These are phyloP conservation scores for Anisodus acutangulus DNA, from an alignment of 257 asterid genomes.

Conservation along the genomic window DNA sequence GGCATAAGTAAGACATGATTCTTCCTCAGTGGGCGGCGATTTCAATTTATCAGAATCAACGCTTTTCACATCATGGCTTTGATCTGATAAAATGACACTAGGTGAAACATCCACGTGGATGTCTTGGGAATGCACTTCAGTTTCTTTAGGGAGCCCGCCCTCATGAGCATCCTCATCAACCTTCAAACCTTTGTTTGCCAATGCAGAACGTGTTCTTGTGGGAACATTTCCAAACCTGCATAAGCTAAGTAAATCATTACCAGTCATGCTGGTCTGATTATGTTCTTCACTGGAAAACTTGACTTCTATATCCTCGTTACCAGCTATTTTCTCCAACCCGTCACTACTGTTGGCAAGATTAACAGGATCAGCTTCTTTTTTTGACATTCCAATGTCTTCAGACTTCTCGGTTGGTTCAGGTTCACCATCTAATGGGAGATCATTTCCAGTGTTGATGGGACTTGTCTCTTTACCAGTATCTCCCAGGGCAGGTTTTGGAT, in stretches of 20 bases:
- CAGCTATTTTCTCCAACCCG: conserved; percentile 42
- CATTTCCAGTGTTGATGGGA: conserved; percentile 44
- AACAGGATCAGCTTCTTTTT: conserved; percentile 44
- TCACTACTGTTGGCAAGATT: conserved; percentile 39
- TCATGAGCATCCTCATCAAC: conserved; percentile 41
- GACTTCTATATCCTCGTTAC: conserved; percentile 40
- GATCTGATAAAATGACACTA: conserved; percentile 46
- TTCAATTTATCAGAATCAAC: conserved; percentile 41
- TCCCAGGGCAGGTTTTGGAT: conserved; percentile 42
- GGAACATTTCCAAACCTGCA: conserved; percentile 66
- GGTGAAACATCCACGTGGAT: conserved; percentile 47
- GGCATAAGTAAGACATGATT: conserved; percentile 38
- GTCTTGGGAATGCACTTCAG: conserved; percentile 47
- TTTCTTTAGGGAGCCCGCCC: conserved; percentile 50
- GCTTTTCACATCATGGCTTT: conserved; percentile 41
- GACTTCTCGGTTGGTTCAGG: conserved; percentile 45
- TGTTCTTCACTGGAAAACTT: conserved; percentile 39
- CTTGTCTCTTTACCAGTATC: conserved; percentile 47
- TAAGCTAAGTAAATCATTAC: conserved; percentile 58
- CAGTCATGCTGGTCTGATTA: conserved; percentile 42
- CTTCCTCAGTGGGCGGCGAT: conserved; percentile 42
- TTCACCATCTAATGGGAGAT: conserved; percentile 41
- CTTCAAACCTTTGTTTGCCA: conserved; percentile 54
- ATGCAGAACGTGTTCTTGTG: conserved; percentile 71
- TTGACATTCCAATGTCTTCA: conserved; percentile 40